Percentiles rank a stretch among this genome's conserved stretches.
Evolutionary conservation across 371 early-diverging fungal genomes (phyloP).

Genomic region (Umbelopsis sp.): DNA sequence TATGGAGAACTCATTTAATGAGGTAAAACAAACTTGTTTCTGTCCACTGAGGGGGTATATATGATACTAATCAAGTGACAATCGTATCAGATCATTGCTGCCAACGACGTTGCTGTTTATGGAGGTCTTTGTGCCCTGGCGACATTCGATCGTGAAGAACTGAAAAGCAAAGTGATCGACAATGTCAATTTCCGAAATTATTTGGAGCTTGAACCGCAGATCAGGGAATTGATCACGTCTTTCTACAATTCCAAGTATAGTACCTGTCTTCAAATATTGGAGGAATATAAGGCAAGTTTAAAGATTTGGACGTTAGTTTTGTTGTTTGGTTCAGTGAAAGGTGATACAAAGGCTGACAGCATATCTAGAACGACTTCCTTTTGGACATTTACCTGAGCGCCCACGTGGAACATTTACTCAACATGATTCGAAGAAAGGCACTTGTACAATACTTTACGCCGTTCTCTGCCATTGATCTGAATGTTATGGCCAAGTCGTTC

Average conservation of each 20-base stretch:
- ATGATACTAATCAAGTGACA: too few species aligned
- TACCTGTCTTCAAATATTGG: slow-evolving; percentile 67
- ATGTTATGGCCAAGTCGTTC: slow-evolving; percentile 79
- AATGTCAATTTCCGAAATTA: slow-evolving; percentile 77
- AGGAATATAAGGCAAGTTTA: slow-evolving; percentile 59
- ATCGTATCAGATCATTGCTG: slow-evolving; percentile 57
- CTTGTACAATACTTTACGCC: slow-evolving; percentile 84
- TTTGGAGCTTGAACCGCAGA: slow-evolving; percentile 81
- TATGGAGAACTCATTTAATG: slow-evolving; percentile 38
- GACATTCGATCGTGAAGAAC: slow-evolving; percentile 72
- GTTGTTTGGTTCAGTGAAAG: not conserved
- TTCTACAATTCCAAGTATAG: slow-evolving; percentile 83
- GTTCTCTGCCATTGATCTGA: slow-evolving; percentile 78
- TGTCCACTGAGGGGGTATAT: too few species aligned
- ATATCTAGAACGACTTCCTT: slow-evolving; percentile 58
- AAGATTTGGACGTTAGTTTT: not conserved
- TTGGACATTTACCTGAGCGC: slow-evolving; percentile 76
- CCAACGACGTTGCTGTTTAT: slow-evolving; percentile 85
- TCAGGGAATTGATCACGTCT: slow-evolving; percentile 66
- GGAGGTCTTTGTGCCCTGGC: slow-evolving; percentile 83
- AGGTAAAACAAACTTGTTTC: slow-evolving; percentile 27
- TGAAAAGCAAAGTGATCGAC: slow-evolving; percentile 70
- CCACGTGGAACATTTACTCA: slow-evolving; percentile 68
- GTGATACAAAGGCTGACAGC: too few species aligned
- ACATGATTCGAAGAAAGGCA: slow-evolving; percentile 75